Evolutionary conservation across 352 stramenopile species (phyloP).

Genomic region (Phytophthora macrochlamydospora): DNA sequence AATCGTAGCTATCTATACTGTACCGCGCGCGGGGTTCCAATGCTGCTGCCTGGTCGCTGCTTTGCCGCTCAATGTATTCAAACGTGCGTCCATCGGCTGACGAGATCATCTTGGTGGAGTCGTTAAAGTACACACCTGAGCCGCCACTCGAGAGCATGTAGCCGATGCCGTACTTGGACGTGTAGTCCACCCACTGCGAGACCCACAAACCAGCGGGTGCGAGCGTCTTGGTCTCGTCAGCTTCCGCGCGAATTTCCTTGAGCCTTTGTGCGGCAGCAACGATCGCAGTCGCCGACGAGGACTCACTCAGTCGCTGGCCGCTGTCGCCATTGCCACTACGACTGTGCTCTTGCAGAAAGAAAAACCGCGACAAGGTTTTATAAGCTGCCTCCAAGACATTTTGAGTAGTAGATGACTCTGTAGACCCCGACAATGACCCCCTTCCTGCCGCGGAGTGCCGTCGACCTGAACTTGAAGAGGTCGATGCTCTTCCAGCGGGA

Average conservation of each 20-base stretch:
- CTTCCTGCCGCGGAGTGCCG: conserved; percentile 13
- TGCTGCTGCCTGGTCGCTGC: conserved; percentile 31
- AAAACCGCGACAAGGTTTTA: conserved; percentile 66
- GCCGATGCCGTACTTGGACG: conserved; percentile 98
- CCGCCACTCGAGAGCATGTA: conserved; percentile 97
- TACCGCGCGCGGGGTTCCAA: conserved; percentile 46
- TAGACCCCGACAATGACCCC: conserved; percentile 5
- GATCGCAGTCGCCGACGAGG: conserved; percentile 61
- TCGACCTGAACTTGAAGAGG: conserved; percentile 14
- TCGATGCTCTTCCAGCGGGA: conserved; percentile 23
- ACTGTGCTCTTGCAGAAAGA: conserved; percentile 66
- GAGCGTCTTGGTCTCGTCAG: conserved; percentile 37
- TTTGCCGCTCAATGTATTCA: conserved; percentile 95
- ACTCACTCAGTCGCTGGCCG: conserved; percentile 56
- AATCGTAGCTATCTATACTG: conserved; percentile 76
- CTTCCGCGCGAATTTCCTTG: conserved; percentile 64
- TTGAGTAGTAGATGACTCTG: conserved; percentile 9
- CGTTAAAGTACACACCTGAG: conserved; percentile 98
- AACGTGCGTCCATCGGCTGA: conserved; percentile 89
- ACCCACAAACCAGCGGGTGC: conserved; percentile 91
- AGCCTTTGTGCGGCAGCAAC: conserved; percentile 66
- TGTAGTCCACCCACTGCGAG: conserved; percentile 98
- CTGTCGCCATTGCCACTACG: conserved; percentile 22
- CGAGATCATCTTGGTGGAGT: conserved; percentile 97
- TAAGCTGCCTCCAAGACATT: conserved; percentile 59